Conservation (phyloP, 805 yeast species). For the Candida methanosorbosa region DNA sequence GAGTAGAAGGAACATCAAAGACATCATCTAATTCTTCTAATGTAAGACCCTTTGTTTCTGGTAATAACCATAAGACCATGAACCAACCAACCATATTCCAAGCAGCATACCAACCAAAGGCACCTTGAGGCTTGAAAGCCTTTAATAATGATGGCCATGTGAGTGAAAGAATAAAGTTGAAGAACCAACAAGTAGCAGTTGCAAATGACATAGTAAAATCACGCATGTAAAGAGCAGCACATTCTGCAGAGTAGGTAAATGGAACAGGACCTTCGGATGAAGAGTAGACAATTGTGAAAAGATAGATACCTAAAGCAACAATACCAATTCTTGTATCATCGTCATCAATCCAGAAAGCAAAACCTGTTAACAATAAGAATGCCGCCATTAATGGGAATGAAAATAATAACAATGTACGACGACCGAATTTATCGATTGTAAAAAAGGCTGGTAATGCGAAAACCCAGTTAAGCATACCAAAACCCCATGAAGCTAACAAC, state of each 20-base stretch:
- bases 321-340: slow-evolving; percentile 44
- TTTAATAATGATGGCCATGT: slow-evolving; percentile 70
- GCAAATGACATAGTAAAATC: slow-evolving; percentile 78
- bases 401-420: slow-evolving; percentile 49
- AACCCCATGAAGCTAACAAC: slow-evolving; percentile 77
- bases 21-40: slow-evolving; percentile 73
- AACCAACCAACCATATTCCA: slow-evolving; percentile 70
- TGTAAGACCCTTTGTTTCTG: slow-evolving; percentile 66
- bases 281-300: slow-evolving; percentile 67
- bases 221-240: slow-evolving; percentile 69
- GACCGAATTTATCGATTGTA: slow-evolving; percentile 71
- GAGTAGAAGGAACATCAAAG: slow-evolving; percentile 47
- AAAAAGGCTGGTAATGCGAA: slow-evolving; percentile 80
- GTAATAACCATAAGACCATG: slow-evolving; percentile 61
- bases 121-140: slow-evolving; percentile 73
- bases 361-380: slow-evolving; percentile 53
- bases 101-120: slow-evolving; percentile 83
- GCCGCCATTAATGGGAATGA: slow-evolving; percentile 61
- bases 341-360: slow-evolving; percentile 62
- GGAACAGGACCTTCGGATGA: slow-evolving; percentile 89
- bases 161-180: slow-evolving; percentile 60
- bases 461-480: slow-evolving; percentile 70
- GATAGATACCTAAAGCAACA: slow-evolving; percentile 64
- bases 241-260: slow-evolving; percentile 82
- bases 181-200: slow-evolving; percentile 68